Conservation (phyloP, 768 basidiomycete genomes). For the Pisolithus tinctorius region DNA sequence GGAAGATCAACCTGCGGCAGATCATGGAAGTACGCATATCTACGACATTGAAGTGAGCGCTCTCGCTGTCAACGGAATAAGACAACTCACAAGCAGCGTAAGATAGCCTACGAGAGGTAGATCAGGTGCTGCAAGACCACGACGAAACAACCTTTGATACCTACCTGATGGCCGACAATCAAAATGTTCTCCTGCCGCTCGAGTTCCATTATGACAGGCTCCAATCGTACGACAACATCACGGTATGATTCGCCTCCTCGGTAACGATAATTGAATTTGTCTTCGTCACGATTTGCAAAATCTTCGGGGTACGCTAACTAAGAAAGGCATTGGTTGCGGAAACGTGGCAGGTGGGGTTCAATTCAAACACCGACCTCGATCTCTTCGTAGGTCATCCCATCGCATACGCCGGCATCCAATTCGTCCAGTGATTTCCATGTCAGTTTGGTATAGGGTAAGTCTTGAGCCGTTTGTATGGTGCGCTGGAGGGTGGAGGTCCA, state of each 20-base stretch:
- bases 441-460: constrained; percentile 80
- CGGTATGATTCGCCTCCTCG: constrained; percentile 96
- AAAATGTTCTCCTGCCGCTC: constrained; percentile 97
- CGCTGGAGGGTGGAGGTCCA: constrained; percentile 98
- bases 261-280: constrained; percentile 99
- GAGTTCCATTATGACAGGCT: constrained; percentile 99
- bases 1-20: constrained; percentile 89
- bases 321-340: background rate
- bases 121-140: background rate
- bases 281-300: constrained; percentile 95
- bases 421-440: constrained; percentile 99
- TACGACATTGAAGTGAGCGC: constrained; percentile 22
- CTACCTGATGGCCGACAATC: constrained; percentile 90
- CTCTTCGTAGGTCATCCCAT: constrained; percentile 99
- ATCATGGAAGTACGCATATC: constrained; percentile 96
- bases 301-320: constrained; percentile 96
- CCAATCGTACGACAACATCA: constrained; percentile 90
- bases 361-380: constrained; percentile 65
- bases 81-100: constrained; percentile 62
- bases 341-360: background rate
- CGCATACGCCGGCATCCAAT: constrained; percentile 97
- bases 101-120: constrained; percentile 47
- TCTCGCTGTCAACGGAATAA: background rate
- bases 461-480: constrained; percentile 84
- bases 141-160: background rate